A percentile compares a stretch with the other conserved stretches of the same genome.
Conservation (phyloP, 108 stramenopile species). For the Cyclostephanos tholiformis region DNA sequence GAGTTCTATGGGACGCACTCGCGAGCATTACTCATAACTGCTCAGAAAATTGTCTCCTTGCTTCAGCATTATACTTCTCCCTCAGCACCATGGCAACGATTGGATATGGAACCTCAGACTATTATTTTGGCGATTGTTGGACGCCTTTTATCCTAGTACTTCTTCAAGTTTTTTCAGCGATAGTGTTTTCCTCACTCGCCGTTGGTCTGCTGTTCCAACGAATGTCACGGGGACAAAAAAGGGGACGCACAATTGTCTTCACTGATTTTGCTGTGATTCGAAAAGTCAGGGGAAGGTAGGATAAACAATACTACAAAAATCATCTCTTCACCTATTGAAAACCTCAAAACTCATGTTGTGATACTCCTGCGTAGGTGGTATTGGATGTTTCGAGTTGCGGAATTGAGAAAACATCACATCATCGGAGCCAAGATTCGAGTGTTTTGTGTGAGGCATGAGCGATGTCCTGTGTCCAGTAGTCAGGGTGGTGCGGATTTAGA, state of each 20-base stretch:
- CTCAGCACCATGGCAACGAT: slow-evolving; percentile 94
- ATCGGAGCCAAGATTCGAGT: slow-evolving; percentile 91
- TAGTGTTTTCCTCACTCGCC: slow-evolving; percentile 89
- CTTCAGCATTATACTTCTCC: slow-evolving; percentile 79
- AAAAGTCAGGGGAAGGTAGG: slow-evolving; percentile 61
- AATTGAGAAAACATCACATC: slow-evolving; percentile 90
- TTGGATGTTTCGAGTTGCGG: slow-evolving; percentile 94
- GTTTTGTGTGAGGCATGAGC: slow-evolving; percentile 88
- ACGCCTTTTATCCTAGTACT: slow-evolving; percentile 85
- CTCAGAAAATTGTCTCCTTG: background rate
- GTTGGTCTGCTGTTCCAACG: slow-evolving; percentile 93
- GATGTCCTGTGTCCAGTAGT: slow-evolving; percentile 40
- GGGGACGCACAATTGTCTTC: slow-evolving; percentile 91
- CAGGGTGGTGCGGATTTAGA: slow-evolving; percentile 34
- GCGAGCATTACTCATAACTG: too few relatives aligned
- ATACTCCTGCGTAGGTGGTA: slow-evolving; percentile 49
- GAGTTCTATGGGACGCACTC: slow-evolving; percentile 1
- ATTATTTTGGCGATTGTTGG: slow-evolving; percentile 93
- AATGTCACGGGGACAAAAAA: slow-evolving; percentile 83
- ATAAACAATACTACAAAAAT: background rate
- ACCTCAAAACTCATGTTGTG: background rate
- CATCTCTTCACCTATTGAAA: background rate
- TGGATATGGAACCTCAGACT: slow-evolving; percentile 93
- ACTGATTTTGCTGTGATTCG: slow-evolving; percentile 86
- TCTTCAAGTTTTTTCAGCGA: slow-evolving; percentile 80